Conservation (phyloP, 495 filamentous ascomycete genomes). For the Penicillium pancosmium region DNA sequence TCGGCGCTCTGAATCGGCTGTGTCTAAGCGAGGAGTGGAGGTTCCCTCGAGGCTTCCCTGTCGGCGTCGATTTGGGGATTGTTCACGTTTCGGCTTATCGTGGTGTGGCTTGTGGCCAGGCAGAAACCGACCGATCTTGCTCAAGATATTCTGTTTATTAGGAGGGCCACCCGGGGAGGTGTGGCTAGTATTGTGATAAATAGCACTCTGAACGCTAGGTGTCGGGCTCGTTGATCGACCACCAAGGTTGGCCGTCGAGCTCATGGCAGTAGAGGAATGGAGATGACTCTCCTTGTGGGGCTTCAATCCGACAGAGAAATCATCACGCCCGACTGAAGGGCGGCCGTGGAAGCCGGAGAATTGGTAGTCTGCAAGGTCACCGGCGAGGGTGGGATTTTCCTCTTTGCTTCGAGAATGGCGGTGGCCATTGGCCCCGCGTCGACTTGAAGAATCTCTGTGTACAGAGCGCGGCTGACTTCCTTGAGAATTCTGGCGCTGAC, state of each 20-base stretch:
- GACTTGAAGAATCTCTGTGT: conserved; percentile 55
- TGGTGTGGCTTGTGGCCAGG: conserved; percentile 31
- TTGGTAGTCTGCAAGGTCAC: conserved; percentile 48
- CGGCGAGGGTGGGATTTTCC: conserved; percentile 58
- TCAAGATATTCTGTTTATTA: conserved; percentile 66
- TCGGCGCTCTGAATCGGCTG: conserved; percentile 48
- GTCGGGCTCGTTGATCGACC: conserved; percentile 74
- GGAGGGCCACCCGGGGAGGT: conserved; percentile 61
- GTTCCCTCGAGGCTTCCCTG: conserved; percentile 48
- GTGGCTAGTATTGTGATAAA: conserved; percentile 53
- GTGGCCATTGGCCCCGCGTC: conserved; percentile 73
- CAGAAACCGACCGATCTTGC: conserved; percentile 57
- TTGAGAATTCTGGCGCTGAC: conserved; percentile 59
- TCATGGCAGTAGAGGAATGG: conserved; percentile 46
- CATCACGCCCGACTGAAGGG: conserved; percentile 70
- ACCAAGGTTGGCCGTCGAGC: conserved; percentile 50
- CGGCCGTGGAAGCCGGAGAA: conserved; percentile 45
- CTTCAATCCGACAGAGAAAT: conserved; percentile 58
- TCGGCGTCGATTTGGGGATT: conserved; percentile 48
- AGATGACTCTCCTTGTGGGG: conserved; percentile 50
- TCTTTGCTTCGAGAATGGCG: conserved; percentile 71
- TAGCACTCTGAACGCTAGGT: conserved; percentile 64
- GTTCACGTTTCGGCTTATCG: conserved; percentile 44
- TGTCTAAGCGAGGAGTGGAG: conserved; percentile 28
- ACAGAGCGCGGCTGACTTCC: conserved; percentile 31